Base-by-base conservation (phyloP, 495 filamentous ascomycete species). In the Aspergillus heteromorphus region DNA sequence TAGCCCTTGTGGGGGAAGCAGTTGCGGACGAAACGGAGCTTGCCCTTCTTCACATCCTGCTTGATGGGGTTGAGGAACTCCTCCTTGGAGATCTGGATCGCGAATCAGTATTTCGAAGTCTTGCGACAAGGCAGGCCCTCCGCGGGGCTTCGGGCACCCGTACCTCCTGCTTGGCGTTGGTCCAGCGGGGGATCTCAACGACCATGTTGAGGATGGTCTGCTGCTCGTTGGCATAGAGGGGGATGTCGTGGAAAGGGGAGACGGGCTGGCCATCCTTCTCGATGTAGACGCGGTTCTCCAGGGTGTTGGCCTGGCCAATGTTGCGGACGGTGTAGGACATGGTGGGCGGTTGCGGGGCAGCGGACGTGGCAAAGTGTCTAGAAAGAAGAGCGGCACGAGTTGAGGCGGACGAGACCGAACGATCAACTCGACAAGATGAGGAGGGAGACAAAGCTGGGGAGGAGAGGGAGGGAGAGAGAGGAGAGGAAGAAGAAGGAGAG, bases 1-100 rank as follows among this genome's bases (percentile, higher is more conserved):
- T 97, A 99, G 49, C 93, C 93, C 83, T 97, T 96, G 84, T 99
- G 95, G 60, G 93, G 93, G 83, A 99, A 99, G 84, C 93, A 97
- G 86, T 99, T 99, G 74, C 93, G 90, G 72, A 99, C 95, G 71
- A 84, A 99, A 61, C 93, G 89, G 56, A 97, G 73, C 68, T 79
- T 77, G 63, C 73, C 77, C 70, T 78, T 77, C 67, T 80, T 78
- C 54, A 66, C 70, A 57, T 77, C 73, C 67, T 78, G 92, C 84
- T 96, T 96, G 75, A 97, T 96, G 70, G 91, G 92, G 80, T 95
- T 96, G 64, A 96, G 87, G 71, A 87, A 83, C 73, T 97, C 92
- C 64, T 97, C 92, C 79, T 96, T 59, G 78, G 87, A 93, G 78
- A 96, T 95, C 89, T 95, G 68, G 48, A 55, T 23, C 27, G 21